Percentiles rank a stretch among this genome's conserved stretches.
Conservation (phyloP, 352 stramenopile species). For the Phytophthora cryptogea region DNA sequence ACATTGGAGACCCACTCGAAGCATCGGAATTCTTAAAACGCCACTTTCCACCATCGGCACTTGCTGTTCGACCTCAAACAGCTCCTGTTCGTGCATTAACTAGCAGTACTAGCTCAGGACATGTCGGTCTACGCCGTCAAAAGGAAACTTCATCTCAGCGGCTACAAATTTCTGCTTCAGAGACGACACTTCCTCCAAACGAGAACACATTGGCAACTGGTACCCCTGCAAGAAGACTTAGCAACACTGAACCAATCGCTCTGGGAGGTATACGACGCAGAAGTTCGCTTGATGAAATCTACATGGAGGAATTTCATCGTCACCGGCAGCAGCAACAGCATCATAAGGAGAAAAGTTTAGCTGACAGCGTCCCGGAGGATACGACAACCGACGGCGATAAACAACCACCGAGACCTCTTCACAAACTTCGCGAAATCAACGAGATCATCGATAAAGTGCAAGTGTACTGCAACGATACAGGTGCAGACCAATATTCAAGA, state of each 20-base stretch:
- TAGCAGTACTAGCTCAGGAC: conserved; percentile 7
- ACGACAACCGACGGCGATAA: conserved; percentile 7
- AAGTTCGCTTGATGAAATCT: conserved; percentile 55
- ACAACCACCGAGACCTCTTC: conserved; percentile 26
- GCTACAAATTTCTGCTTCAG: conserved; percentile 21
- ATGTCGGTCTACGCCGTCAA: conserved; percentile 9
- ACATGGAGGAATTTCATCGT: conserved; percentile 52
- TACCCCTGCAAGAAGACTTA: neutral
- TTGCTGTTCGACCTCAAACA: conserved; percentile 52
- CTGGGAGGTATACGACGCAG: conserved; percentile 10
- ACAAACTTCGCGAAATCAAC: conserved; percentile 70
- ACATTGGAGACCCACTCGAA: conserved; percentile 23
- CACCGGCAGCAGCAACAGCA: conserved; percentile 29
- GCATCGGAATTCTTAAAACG: conserved; percentile 60
- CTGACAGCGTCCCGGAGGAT: conserved; percentile 7
- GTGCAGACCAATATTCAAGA: conserved; percentile 6
- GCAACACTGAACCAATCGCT: neutral
- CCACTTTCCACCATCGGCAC: conserved; percentile 39
- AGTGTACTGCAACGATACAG: conserved; percentile 27
- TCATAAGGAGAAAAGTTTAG: conserved; percentile 1
- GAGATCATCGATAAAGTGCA: conserved; percentile 59
- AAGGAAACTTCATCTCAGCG: neutral
- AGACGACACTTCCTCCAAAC: conserved; percentile 8
- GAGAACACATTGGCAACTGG: neutral
- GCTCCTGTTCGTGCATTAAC: conserved; percentile 29